Conservation (phyloP, 1,139 yeast species). For the Lodderomyces beijingensis region DNA sequence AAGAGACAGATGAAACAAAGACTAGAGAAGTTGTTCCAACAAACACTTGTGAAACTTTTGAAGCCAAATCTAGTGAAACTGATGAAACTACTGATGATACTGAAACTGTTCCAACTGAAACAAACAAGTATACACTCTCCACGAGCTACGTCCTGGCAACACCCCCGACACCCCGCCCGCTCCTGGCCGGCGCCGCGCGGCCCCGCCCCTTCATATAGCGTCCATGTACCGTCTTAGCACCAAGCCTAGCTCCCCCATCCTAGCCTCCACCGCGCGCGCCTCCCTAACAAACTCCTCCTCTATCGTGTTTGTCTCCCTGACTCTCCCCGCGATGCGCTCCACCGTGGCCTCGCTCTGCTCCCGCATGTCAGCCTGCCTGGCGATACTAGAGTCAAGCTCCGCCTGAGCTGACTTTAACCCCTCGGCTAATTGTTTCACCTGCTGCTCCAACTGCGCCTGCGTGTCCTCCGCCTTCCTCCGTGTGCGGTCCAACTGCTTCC, state of each 20-base stretch:
- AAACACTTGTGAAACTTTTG: too few species aligned
- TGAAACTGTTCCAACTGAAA: too few species aligned
- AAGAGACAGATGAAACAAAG: too few species aligned
- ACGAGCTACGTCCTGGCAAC: too few species aligned
- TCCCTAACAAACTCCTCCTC: constrained; percentile 50
- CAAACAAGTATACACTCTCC: too few species aligned
- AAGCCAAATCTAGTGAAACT: too few species aligned
- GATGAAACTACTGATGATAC: too few species aligned
- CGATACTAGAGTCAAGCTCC: constrained; percentile 42
- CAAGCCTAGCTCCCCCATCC: constrained; percentile 50
- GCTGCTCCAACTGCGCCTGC: constrained; percentile 45
- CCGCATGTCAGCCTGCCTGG: constrained; percentile 49
- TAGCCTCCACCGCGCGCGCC: constrained; percentile 48
- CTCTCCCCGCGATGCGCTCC: constrained; percentile 45
- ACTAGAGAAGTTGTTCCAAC: too few species aligned
- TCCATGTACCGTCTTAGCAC: constrained; percentile 38
- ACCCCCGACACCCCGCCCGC: too few species aligned
- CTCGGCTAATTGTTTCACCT: constrained; percentile 40
- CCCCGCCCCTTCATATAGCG: constrained; percentile 13
- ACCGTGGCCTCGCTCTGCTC: constrained; percentile 47
- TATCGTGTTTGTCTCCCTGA: constrained; percentile 41
- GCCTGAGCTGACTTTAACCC: too few species aligned
- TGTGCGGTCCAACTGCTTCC: constrained; percentile 49
- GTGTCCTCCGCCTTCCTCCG: constrained; percentile 53
- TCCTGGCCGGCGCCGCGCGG: too few species aligned